phyloP scores from a whole-genome alignment of 106 monocot species.

The Phalaenopsis equestris region DNA sequence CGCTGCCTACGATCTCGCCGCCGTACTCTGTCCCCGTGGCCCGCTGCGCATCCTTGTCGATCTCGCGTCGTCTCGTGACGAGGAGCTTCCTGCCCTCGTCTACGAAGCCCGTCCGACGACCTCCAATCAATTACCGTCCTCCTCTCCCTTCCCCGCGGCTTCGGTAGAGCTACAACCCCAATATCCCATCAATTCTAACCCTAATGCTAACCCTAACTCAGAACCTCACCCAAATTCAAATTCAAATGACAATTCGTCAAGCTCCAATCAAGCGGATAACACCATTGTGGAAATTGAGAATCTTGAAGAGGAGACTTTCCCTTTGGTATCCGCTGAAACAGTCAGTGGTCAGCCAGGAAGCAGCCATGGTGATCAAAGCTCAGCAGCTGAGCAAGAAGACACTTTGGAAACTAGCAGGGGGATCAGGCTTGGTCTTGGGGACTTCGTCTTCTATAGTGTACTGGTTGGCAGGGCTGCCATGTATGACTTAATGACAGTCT shows the following conservation, averaged over 20 bases:
- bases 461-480: slow-evolving; percentile 92
- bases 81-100: slow-evolving; percentile 83
- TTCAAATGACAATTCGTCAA: neutral
- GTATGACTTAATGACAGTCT: slow-evolving; percentile 96
- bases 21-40: slow-evolving; percentile 75
- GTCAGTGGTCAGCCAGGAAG: neutral
- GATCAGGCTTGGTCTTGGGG: slow-evolving; percentile 74
- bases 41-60: slow-evolving; percentile 83
- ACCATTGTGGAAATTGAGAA: slow-evolving; percentile 33
- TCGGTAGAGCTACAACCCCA: slow-evolving; percentile 40
- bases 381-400: slow-evolving; percentile 14
- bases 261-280: neutral
- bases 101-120: slow-evolving; percentile 76
- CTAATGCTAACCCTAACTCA: neutral
- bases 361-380: neutral
- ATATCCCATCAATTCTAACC: neutral
- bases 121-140: neutral
- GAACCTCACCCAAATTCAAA: neutral
- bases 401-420: slow-evolving; percentile 34
- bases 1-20: slow-evolving; percentile 70
- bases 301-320: slow-evolving; percentile 31
- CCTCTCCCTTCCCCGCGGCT: slow-evolving; percentile 9
- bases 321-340: slow-evolving; percentile 20
- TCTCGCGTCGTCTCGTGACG: slow-evolving; percentile 66
- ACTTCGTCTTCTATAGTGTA: slow-evolving; percentile 93